Evolutionary conservation across 139 green algal species (phyloP).

Genomic region (Chlamydomonas eustigma): DNA sequence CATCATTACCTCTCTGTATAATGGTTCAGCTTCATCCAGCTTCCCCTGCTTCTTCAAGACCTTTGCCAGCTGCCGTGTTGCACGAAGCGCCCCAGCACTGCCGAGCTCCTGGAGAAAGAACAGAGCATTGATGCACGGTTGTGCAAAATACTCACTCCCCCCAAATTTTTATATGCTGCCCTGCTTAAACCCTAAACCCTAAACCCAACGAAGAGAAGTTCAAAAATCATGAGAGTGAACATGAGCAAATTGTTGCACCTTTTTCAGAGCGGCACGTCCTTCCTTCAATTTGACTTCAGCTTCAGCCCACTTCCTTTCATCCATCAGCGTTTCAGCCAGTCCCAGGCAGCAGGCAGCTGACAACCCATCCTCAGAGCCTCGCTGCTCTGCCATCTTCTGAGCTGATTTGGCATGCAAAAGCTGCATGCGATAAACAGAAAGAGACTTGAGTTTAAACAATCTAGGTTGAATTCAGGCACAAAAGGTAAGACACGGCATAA

Average conservation of each 20-base stretch:
- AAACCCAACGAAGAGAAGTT: neutral
- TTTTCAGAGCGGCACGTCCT: too few species aligned
- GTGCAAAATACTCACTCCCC: too few species aligned
- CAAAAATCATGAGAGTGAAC: neutral
- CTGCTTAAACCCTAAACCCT: neutral
- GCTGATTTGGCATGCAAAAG: neutral
- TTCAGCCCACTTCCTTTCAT: neutral
- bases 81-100: too few species aligned
- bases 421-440: too few species aligned
- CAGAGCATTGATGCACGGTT: too few species aligned
- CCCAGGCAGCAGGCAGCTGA: neutral
- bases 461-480: too few species aligned
- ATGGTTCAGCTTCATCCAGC: neutral
- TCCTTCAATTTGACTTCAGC: neutral
- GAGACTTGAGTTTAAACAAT: too few species aligned
- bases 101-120: too few species aligned
- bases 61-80: neutral
- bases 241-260: too few species aligned
- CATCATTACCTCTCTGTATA: neutral
- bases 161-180: neutral
- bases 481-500: too few species aligned
- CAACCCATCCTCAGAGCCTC: neutral
- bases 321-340: neutral
- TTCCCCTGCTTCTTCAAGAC: neutral
- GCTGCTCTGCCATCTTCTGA: neutral